phyloP scores from a whole-genome alignment of 78 protist genomes.

The Tieghemostelium lacteum region DNA sequence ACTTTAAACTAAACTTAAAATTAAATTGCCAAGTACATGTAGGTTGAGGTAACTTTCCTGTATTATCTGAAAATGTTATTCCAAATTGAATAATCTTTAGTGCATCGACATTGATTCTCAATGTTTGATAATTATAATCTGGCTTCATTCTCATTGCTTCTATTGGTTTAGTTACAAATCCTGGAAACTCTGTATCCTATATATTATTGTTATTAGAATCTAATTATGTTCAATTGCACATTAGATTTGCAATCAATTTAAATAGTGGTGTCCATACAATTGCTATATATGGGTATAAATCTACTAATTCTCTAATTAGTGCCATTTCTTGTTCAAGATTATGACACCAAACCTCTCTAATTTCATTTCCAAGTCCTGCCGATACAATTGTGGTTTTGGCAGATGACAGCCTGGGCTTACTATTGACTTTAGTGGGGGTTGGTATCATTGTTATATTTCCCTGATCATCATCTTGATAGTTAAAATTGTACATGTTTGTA shows the following conservation, averaged over 20 bases:
- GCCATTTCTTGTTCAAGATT: slow-evolving; percentile 90
- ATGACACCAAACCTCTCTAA: slow-evolving; percentile 92
- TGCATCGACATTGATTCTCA: slow-evolving; percentile 95
- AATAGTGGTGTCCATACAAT: slow-evolving; percentile 83
- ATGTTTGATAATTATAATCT: slow-evolving; percentile 92
- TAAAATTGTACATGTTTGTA: slow-evolving; percentile 10
- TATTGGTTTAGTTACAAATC: slow-evolving; percentile 95
- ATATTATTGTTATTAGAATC: background rate
- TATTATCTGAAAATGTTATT: slow-evolving; percentile 92
- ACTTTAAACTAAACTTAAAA: slow-evolving; percentile 94
- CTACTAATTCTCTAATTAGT: slow-evolving; percentile 85
- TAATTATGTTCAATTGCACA: background rate
- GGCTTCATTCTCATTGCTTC: slow-evolving; percentile 83
- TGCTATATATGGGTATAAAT: slow-evolving; percentile 92
- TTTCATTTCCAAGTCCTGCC: slow-evolving; percentile 42
- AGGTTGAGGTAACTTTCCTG: slow-evolving; percentile 89
- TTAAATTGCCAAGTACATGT: slow-evolving; percentile 98
- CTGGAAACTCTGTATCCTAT: slow-evolving; percentile 99
- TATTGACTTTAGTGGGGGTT: background rate
- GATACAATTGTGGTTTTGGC: slow-evolving; percentile 11
- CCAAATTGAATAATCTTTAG: slow-evolving; percentile 99
- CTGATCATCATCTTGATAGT: slow-evolving; percentile 20
- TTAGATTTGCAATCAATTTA: background rate
- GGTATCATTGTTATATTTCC: slow-evolving; percentile 23
- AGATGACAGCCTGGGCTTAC: background rate